Base-by-base conservation (phyloP, 2,329 filamentous ascomycete species). In the Aspergillus awamori region DNA sequence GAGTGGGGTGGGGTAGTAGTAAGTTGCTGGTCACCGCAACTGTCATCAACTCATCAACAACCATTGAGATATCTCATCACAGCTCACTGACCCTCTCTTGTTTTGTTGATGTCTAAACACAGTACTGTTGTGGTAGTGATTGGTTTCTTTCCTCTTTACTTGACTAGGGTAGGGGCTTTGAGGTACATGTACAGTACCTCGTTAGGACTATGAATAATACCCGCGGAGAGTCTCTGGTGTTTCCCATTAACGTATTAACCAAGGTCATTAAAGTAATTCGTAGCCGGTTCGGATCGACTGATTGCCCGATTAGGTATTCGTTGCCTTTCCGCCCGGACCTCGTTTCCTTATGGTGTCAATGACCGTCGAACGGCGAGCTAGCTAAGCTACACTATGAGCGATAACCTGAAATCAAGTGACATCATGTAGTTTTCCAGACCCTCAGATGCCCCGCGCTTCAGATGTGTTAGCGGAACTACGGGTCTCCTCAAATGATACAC, bases 1-100 rank as follows among this genome's bases (percentile, higher is more conserved):
- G 41, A 43, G 60, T 52, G 63, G 60, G 60, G 33, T 36, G 33
- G 33, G 33, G 33, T 36, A 36, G 33, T 5, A 30, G 28, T 13
- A 33, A 15, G 11, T 15, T 62, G 54, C 30, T 47, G 45, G 28
- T 51, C 60, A 64, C 60, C 45, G 54, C 49, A 39, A 49, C 60
- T 47, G 22, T 47, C 36, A 43, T 48, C 57, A 52, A 36, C 48
- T 47, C 36, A 36, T 36, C 55, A 52, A 20, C 41, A 38, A 52
- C 54, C 54, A n/a, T 58, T 30, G 30, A 33, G 26, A 41, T 30
- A 28, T 36, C 24, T 33, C 17, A 45, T 45, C 41, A 20, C 41
- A 22, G 20, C 8, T 45, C 41, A 20, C n/a, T 20, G 41, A 45
- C 41, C 17, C 17, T 22, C 33, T 36, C 33, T 36, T 20, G 20